phyloP scores from a whole-genome alignment of 768 basidiomycete species.

The Mycena indigotica region DNA sequence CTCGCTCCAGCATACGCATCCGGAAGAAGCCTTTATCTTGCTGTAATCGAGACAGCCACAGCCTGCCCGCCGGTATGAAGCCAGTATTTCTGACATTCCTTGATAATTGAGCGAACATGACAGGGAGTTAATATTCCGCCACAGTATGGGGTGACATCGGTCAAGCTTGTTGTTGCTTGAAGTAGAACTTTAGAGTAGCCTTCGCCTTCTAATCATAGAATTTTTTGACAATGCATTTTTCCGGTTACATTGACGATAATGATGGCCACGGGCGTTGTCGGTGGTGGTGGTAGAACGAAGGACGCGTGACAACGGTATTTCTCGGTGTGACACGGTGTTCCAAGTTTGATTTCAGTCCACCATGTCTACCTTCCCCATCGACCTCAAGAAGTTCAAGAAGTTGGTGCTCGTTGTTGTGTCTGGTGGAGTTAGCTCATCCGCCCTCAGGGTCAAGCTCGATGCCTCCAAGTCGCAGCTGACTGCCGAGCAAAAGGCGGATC shows the following conservation, averaged over 20 bases:
- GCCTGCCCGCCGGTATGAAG: slow-evolving; percentile 25
- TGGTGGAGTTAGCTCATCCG: slow-evolving; percentile 12
- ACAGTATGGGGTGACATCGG: slow-evolving; percentile 22
- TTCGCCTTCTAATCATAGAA: no score
- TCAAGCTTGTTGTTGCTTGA: slow-evolving; percentile 3
- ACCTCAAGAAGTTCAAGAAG: slow-evolving; percentile 78
- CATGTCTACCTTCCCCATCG: slow-evolving; percentile 70
- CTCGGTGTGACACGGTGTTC: background rate
- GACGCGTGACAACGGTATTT: background rate
- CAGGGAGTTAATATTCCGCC: slow-evolving; percentile 18
- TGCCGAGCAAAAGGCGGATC: slow-evolving; percentile 56
- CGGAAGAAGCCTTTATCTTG: slow-evolving; percentile 20
- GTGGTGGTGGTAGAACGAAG: background rate
- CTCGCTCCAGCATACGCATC: background rate
- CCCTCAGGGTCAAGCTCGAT: slow-evolving; percentile 68
- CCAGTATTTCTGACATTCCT: background rate
- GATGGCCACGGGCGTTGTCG: background rate
- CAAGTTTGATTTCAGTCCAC: slow-evolving; percentile 20
- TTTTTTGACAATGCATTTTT: background rate
- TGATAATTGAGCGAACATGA: background rate
- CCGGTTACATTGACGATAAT: background rate
- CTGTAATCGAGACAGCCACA: slow-evolving; percentile 26
- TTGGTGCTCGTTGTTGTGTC: slow-evolving; percentile 27
- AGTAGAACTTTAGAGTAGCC: background rate
- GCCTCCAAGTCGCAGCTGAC: slow-evolving; percentile 65